These are phyloP conservation scores for Calonectria pseudoturangicola DNA, from an alignment of 2,329 filamentous ascomycete genomes.

Conservation along the genomic window DNA sequence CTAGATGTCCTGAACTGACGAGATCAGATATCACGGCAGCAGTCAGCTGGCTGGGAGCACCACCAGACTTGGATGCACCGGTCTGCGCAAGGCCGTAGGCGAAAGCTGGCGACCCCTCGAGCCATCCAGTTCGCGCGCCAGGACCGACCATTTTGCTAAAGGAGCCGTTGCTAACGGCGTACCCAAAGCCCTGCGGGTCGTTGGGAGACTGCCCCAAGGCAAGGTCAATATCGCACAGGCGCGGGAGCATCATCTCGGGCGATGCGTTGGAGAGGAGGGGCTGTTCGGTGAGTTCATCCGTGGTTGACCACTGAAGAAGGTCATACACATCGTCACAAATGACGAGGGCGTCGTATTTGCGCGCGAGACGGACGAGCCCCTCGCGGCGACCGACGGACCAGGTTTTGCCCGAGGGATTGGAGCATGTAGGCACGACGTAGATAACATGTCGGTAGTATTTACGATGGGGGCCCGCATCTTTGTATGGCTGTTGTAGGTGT, in stretches of 20 bases:
- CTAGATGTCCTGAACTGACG: slow-evolving; percentile 65
- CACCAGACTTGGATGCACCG: slow-evolving; percentile 73
- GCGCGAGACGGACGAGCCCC: slow-evolving; percentile 83
- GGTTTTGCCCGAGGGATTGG: slow-evolving; percentile 90
- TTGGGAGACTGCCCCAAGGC: slow-evolving; percentile 73
- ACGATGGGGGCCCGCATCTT: slow-evolving; percentile 73
- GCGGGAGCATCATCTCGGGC: slow-evolving; percentile 76
- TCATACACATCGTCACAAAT: slow-evolving; percentile 96
- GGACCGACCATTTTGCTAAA: slow-evolving; percentile 93
- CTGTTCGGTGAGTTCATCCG: slow-evolving; percentile 34
- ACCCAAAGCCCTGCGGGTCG: slow-evolving; percentile 77
- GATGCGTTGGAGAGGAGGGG: slow-evolving; percentile 58
- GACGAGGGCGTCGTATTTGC: slow-evolving; percentile 87
- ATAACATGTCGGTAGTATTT: slow-evolving; percentile 93
- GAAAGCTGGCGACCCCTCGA: slow-evolving; percentile 79
- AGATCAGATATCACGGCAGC: slow-evolving; percentile 71
- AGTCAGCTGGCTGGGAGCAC: slow-evolving; percentile 73
- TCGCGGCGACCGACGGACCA: slow-evolving; percentile 82
- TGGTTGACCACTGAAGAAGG: slow-evolving; percentile 84
- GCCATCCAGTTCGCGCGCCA: slow-evolving; percentile 91
- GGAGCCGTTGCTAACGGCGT: slow-evolving; percentile 89
- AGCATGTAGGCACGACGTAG: slow-evolving; percentile 91
- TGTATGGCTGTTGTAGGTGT: slow-evolving; percentile 66
- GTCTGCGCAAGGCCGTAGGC: slow-evolving; percentile 71
- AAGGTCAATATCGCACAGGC: slow-evolving; percentile 86